Base-by-base conservation (phyloP, 2,329 filamentous ascomycete genomes). In the Colletotrichum sp. region DNA sequence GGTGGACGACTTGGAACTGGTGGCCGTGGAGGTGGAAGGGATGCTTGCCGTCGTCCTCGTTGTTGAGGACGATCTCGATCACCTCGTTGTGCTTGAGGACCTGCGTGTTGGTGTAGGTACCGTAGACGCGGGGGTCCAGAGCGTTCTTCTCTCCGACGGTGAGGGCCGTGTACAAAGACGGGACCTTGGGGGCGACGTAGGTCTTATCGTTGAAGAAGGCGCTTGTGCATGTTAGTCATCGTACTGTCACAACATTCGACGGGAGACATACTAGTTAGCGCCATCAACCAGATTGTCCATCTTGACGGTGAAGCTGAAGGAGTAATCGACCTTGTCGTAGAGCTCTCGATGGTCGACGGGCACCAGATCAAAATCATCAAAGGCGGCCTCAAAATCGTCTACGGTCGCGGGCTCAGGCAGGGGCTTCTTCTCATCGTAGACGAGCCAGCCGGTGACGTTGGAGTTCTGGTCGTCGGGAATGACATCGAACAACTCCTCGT, bases 271-370 rank as follows among this genome's bases (percentile, higher is more conserved):
- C 85, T 93, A 93, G 79, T 84, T 86, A 26, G 90, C 90, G 2
- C 94, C 94, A 74, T 96, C 89, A 26, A 87, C 88, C 13, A 95
- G 88, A 76, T 93, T 92, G 79, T 92, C 89, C 91, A 94, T 94
- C 69, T 81, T 80, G n/a, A 88, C 82, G 64, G 79, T 82, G 8
- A 93, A 84, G 3, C 85, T 87, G 62, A 93, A 83, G 5, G 86
- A 84, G 73, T 88, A 82, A 81, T 90, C 88, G 7, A 90, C 88
- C 5, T 87, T 81, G 12, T 86, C 84, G 26, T 88, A 85, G 3
- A 92, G 82, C 28, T 84, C 82, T 77, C 87, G 80, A n/a, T 86
- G 84, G 78, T 93, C 91, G 55, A 87, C 81, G 0, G 92, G 91
- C 1, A 90, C 87, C 1, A 93, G 85, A 0, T 80, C 84, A 21